These are phyloP conservation scores for Corchorus olitorius DNA, from an alignment of 345 rosid genomes.

Conservation along the genomic window DNA sequence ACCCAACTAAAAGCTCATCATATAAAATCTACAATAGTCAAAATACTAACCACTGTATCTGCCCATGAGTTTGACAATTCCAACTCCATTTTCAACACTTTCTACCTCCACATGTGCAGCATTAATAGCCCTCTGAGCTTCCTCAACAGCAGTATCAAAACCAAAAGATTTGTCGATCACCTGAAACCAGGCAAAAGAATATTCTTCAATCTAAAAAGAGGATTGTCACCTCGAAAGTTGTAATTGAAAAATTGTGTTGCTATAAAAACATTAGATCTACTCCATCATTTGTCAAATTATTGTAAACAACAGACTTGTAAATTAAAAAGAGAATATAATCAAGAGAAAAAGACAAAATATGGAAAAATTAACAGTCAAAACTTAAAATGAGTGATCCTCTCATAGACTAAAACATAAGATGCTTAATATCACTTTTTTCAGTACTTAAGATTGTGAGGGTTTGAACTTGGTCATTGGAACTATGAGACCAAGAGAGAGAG, in stretches of 20 bases:
- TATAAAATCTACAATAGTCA: background rate
- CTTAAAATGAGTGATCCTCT: background rate
- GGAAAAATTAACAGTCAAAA: background rate
- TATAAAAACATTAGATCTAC: conserved; percentile 1
- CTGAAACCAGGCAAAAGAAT: conserved; percentile 34
- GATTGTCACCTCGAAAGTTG: background rate
- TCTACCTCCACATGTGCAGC: conserved; percentile 98
- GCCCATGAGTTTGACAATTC: conserved; percentile 95
- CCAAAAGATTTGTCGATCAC: conserved; percentile 97
- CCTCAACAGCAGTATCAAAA: conserved; percentile 97
- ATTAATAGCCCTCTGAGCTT: conserved; percentile 95
- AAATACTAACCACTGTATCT: conserved; percentile 83
- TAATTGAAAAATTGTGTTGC: background rate
- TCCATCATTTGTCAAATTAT: background rate
- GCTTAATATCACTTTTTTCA: too few relatives aligned
- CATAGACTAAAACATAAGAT: background rate
- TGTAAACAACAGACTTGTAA: background rate
- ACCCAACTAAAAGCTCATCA: conserved; percentile 1
- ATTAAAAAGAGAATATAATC: background rate
- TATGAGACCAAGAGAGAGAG: background rate
- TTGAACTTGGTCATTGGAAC: too few relatives aligned
- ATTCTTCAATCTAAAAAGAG: background rate
- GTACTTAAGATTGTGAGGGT: too few relatives aligned
- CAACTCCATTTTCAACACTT: conserved; percentile 97
- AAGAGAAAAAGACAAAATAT: background rate